These are phyloP conservation scores for Trichoderma cornu-damae DNA, from an alignment of 2,329 filamentous ascomycete species.

Conservation along the genomic window DNA sequence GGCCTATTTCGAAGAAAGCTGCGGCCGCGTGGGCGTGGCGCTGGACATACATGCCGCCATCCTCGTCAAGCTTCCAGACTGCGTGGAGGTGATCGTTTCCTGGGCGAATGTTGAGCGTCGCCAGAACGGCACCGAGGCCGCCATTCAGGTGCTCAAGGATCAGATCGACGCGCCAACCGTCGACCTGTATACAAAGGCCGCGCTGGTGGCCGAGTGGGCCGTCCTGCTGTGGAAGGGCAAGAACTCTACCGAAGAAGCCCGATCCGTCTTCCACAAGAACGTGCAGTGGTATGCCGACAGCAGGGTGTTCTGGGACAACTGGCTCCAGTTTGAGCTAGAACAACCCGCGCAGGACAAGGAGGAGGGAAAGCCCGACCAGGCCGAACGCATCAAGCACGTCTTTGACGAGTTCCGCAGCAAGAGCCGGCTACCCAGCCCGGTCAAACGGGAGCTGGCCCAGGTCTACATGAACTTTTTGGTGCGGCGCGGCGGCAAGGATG, in stretches of 20 bases:
- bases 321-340: conserved; percentile 81
- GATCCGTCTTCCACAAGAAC: conserved; percentile 77
- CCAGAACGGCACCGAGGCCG: conserved; percentile 75
- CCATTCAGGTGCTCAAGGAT: conserved; percentile 74
- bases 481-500: conserved; percentile 72
- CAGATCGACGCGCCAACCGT: conserved; percentile 70
- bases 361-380: conserved; percentile 41
- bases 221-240: conserved; percentile 81
- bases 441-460: conserved; percentile 70
- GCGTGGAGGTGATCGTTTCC: conserved; percentile 81
- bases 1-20: conserved; percentile 90
- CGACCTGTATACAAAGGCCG: conserved; percentile 76
- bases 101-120: conserved; percentile 82
- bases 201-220: conserved; percentile 85
- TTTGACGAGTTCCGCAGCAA: conserved; percentile 69
- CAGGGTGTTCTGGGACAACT: conserved; percentile 82
- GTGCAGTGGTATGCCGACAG: conserved; percentile 81
- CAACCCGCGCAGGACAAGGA: conserved; percentile 43
- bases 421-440: conserved; percentile 61
- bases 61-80: conserved; percentile 68
- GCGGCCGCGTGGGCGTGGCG: conserved; percentile 69
- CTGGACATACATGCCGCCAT: conserved; percentile 81
- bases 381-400: conserved; percentile 72
- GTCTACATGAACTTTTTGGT: conserved; percentile 80
- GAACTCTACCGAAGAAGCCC: conserved; percentile 72